Evolutionary conservation across 179 eudicot species (phyloP), one percentile per base, ranked within the genome.

Genomic region (Corrigiola litoralis): DNA sequence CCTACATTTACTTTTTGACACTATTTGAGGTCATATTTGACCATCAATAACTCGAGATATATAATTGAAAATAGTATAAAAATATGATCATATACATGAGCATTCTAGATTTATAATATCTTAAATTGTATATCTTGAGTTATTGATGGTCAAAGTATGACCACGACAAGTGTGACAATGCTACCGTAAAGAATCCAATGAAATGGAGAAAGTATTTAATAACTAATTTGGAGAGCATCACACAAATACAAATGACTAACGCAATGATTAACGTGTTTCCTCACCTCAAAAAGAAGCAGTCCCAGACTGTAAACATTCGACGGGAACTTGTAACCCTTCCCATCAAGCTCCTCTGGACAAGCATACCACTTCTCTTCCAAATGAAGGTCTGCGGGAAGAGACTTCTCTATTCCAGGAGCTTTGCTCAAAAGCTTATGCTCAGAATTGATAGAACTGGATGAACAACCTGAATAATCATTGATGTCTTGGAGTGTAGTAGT

Each of bases 211-310:
- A 7, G 9, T 29, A 17, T 58, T 18, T 16, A 18, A 62, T 14
- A 44, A 38, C 27, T n/a, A 47, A 14, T 11, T 44, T 20, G 45
- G 14, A 16, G 51, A 23, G 44, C 24, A 63, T 29, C 5, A 31
- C 53, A 28, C 54, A 48, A 42, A 31, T 29, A 54, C 21, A 31
- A 47, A 41, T 17, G 16, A 65, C 17, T 20, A 18, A 44, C 6
- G 25, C 17, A 50, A 20, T 48, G 29, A n/a, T 14, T 31, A 37
- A 37, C 20, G 14, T 60, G 59, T 23, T 60, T 52, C 9, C 80
- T 64, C 44, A 85, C 90, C 91, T 86, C 91, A 79, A 86, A 86
- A 63, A 84, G 77, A 25, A 86, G 72, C 66, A 81, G 66, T 53
- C 88, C 91, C 25, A 86, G 84, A 59, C 78, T 46, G 32, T 86